Base-by-base conservation (phyloP, 2,329 filamentous ascomycete species). In the Claviceps purpurea region DNA sequence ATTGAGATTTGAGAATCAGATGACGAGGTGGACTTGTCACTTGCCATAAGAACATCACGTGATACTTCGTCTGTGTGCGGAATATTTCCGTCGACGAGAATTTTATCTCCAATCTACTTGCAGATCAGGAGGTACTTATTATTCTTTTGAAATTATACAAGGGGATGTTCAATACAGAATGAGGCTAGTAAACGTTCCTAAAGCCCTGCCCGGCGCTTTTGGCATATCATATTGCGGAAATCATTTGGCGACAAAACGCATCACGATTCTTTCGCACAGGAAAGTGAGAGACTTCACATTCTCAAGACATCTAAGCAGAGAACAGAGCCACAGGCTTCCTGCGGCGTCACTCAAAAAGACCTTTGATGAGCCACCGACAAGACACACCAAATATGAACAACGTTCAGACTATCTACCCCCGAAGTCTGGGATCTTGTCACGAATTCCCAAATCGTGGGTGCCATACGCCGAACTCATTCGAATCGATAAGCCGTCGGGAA, bases 381-480 rank as follows among this genome's bases (percentile, higher is more conserved):
- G 39, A 14, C 49, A 50, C 18, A 52, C 41, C 49, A 47, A 26
- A 14, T 34, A 34, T 41, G 42, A 26, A 4, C 30, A 50, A 43
- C 51, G 49, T 42, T 42, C 60, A 18, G 60, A 65, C n/a, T 91
- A 91, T 64, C 65, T 68, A n/a, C 76, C 82, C n/a, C 87, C 88
- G 2, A 82, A 72, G 16, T 79, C 78, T 0, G 87, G 89, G 14
- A 62, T 93, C 5, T 69, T 94, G 34, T 84, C 87, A 2, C 67
- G 73, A 50, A 72, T 94, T 2, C 89, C 89, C 2, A 56, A 69
- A 20, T 78, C 84, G 52, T 82, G 82, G 74, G 74, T 93, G 3
- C 89, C 88, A 1, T 94, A 93, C 62, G 88, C 82, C 47, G 88
- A 94, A 64, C 78, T 95, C 14, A 78, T 86, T 61, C 84, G 89